Evolutionary conservation across 2,329 filamentous ascomycete genomes (phyloP).

Genomic region (Huntiella savannae): DNA sequence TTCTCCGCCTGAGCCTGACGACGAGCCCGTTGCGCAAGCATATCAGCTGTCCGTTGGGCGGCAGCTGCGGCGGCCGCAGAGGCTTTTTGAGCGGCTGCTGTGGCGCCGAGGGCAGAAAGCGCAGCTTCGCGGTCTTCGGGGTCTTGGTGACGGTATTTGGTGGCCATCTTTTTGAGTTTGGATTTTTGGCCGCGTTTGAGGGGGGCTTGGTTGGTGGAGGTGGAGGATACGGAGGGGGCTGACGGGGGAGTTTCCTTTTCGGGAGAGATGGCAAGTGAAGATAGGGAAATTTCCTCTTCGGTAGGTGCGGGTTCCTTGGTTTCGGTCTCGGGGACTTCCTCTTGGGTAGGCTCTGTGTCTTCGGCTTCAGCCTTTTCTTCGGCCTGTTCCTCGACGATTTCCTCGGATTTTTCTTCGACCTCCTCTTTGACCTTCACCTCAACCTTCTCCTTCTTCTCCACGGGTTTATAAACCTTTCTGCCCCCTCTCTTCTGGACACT

Average conservation of each 20-base stretch:
- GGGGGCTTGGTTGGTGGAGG: constrained; percentile 25
- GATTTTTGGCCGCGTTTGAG: constrained; percentile 55
- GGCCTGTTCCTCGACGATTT: constrained; percentile 13
- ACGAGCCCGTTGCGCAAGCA: constrained; percentile 52
- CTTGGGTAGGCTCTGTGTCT: not conserved
- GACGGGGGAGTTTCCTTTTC: constrained; percentile 14
- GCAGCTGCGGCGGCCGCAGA: constrained; percentile 51
- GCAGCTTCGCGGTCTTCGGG: constrained; percentile 77
- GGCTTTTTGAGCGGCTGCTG: constrained; percentile 44
- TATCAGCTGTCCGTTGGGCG: constrained; percentile 43
- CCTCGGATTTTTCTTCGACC: constrained; percentile 13
- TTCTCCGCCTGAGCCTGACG: constrained; percentile 63
- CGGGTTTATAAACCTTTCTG: constrained; percentile 26
- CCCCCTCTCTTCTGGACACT: constrained; percentile 57
- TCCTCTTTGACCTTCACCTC: constrained; percentile 18
- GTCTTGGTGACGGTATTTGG: constrained; percentile 86
- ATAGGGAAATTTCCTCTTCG: constrained; percentile 5
- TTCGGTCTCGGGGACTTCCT: not conserved
- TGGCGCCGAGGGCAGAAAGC: constrained; percentile 69
- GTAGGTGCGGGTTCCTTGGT: not conserved
- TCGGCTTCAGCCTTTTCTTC: not conserved
- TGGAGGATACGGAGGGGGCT: not conserved
- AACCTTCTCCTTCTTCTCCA: constrained; percentile 13
- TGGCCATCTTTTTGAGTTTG: constrained; percentile 72
- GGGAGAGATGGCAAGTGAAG: constrained; percentile 9